Base-by-base conservation (phyloP, 2,329 filamentous ascomycete genomes). In the Ascochyta clinopodiicola region DNA sequence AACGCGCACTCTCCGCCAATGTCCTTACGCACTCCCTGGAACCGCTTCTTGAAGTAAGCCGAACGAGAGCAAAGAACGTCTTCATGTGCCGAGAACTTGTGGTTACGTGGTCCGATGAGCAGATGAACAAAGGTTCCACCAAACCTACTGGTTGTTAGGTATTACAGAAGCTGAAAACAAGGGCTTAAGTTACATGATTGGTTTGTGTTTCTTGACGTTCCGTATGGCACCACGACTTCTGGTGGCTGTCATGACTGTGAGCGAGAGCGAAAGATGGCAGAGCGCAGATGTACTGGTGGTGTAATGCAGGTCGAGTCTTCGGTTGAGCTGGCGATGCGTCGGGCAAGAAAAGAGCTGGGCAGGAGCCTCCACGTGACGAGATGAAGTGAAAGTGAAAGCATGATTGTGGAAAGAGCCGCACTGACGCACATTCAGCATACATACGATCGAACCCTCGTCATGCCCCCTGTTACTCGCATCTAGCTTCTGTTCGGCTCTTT, bases 41-140 rank as follows among this genome's bases (percentile, higher is more conserved):
- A 36, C 2, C 31, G 29, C 13, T 36, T 22, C 21, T 42, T 36
- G 22, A 50, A 50, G 46, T 36, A 50, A 9, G 31, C 17, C 2
- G 37, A 53, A 4, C 24, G 37, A 3, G 19, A 4, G 31, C 50
- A 37, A 4, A 47, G 31, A 1, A 53, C n/a, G 15, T 53, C 31
- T 32, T 47, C 43, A 22, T 53, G 43, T 13, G 38, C 50, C 22
- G 22, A 42, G 38, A 47, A 47, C 3, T 32, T 25, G 44, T 31
- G 37, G 43, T 36, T 44, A n/a, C 25, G 48, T 6, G 48, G 40
- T 13, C 37, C 50, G 13, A 52, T 31, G 2, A 46, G 43, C 5
- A 52, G 29, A 4, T 35, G 43, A 13, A 52, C 21, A 15, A 52
- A 36, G 10, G 31, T 31, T 8, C 43, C 31, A 17, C 31, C 37